Conservation (phyloP, 495 filamentous ascomycete species). For the Physcia stellaris region DNA sequence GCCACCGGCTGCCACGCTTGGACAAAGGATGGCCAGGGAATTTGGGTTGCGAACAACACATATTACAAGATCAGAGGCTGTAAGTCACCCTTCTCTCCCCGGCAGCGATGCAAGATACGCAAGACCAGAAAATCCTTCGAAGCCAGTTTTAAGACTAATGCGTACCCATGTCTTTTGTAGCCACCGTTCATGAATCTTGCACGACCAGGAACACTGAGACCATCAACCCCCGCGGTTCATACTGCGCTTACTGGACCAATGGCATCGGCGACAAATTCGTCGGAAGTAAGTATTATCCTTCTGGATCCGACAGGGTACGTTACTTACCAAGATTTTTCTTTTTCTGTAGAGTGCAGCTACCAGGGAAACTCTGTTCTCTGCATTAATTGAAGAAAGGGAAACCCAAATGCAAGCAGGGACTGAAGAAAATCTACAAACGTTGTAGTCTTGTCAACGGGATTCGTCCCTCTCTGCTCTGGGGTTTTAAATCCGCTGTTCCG, state of each 20-base stretch:
- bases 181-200: neutral
- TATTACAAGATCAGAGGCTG: neutral
- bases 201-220: neutral
- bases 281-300: neutral
- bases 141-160: neutral
- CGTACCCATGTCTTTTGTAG: no score
- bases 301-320: no score
- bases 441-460: no score
- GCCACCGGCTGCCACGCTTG: neutral
- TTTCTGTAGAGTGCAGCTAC: no score
- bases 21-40: neutral
- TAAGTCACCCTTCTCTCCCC: neutral
- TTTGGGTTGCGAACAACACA: neutral
- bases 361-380: no score
- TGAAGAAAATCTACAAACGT: no score
- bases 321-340: no score
- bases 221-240: neutral
- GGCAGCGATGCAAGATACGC: neutral
- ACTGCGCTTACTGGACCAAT: neutral
- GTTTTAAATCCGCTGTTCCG: no score
- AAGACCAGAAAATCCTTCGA: neutral
- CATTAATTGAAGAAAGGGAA: no score
- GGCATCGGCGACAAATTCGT: neutral
- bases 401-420: no score
- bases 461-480: no score